Base-by-base conservation (phyloP, 371 early-diverging fungal genomes). In the Rhizomucor pusillus region DNA sequence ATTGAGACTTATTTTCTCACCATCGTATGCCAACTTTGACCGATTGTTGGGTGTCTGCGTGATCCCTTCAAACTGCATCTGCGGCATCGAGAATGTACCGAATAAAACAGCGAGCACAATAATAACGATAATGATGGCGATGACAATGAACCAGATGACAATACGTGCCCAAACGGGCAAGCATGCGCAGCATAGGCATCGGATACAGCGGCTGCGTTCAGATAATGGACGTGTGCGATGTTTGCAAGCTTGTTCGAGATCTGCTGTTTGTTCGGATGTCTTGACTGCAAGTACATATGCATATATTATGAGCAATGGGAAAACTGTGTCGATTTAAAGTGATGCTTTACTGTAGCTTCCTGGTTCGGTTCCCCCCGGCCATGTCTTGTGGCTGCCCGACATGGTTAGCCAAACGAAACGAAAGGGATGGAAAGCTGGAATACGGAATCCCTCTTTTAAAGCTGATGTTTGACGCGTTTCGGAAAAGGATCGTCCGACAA, bases 61-160 rank as follows among this genome's bases (percentile, higher is more conserved):
- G 3, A 47, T 46, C 6, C 63, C 63, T 13, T 29, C 53, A 40
- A 69, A 52, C 12, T 59, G 45, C 23, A 69, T 47, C 14, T 57
- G 53, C 18, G 70, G 70, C 56, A 56, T 57, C 16, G 45, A 57
- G 43, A 69, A 66, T 5, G 54, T 66, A n/a, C 54, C 61, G 10
- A 62, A 25, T n/a, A 69, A 18, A 3, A 52, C 53, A 12, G 56
- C 60, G 35, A 69, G 45, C 0, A 60, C 56, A 16, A 62, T 66
- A 2, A 66, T 53, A 18, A 62, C 43, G n/a, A 62, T 63, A 35
- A 66, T 56, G 36, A 69, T 48, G 33, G 53, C 55, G 33, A 63
- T 47, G 12, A 69, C 36, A 46, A 66, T 55, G 18, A 63, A 57
- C 66, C 70, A 69, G 5, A 59, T 4, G 23, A 63, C 47, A 23